phyloP scores from a whole-genome alignment of 78 protist genomes.

The slime mould (Dictyostelium discoideum) region dicty_2.7 NC_007091.3:1997501-1998000 shows the following conservation, averaged over 20 bases:
- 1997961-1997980: neutral
- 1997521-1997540: constrained; percentile 14
- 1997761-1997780: constrained; percentile 23
- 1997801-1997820: neutral
- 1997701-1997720: constrained; percentile 41
- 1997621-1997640: constrained; percentile 6
- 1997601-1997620: neutral
- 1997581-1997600: constrained; percentile 44
- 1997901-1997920: constrained; percentile 30
- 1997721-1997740: constrained; percentile 1
- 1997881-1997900: constrained; percentile 21
- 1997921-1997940: neutral
- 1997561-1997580: constrained; percentile 12
- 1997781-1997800: constrained; percentile 12
- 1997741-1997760: constrained; percentile 1
- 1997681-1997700: constrained; percentile 43
- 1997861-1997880: constrained; percentile 36
- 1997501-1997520: constrained; percentile 39
- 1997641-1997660: constrained; percentile 36
- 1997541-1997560: neutral
- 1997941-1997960: constrained; percentile 18
- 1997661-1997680: constrained; percentile 54
- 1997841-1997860: constrained; percentile 24
- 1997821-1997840: constrained; percentile 45
- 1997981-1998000: neutral